Conservation (phyloP, 495 filamentous ascomycete species). For the Tricharina praecox region DNA sequence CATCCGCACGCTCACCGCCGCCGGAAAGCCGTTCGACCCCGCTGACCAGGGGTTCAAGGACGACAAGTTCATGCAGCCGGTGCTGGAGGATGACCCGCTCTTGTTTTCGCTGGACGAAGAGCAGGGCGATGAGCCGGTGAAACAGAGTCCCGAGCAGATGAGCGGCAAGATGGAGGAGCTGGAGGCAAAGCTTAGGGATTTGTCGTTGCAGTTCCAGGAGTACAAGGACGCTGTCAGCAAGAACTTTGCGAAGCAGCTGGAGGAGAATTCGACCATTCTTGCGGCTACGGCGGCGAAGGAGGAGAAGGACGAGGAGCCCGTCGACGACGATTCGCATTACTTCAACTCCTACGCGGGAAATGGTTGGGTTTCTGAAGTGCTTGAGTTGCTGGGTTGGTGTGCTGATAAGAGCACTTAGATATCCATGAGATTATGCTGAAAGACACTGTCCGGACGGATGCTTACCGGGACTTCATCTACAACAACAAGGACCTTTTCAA, state of each 20-base stretch:
- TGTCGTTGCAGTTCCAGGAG: slow-evolving; percentile 50
- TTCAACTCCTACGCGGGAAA: slow-evolving; percentile 70
- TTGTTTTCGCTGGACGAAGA: slow-evolving; percentile 66
- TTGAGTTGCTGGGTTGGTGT: background rate
- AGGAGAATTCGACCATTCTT: slow-evolving; percentile 25
- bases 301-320: slow-evolving; percentile 27
- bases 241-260: slow-evolving; percentile 42
- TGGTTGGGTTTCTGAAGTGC: slow-evolving; percentile 31
- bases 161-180: slow-evolving; percentile 45
- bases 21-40: slow-evolving; percentile 5
- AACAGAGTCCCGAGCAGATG: too few species aligned
- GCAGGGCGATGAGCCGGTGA: slow-evolving; percentile 30
- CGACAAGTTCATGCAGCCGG: slow-evolving; percentile 63
- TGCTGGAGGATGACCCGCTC: slow-evolving; percentile 77
- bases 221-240: slow-evolving; percentile 49
- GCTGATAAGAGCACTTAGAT: slow-evolving; percentile 31
- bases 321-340: slow-evolving; percentile 49
- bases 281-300: slow-evolving; percentile 1
- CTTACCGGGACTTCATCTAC: slow-evolving; percentile 55
- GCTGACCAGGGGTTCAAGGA: slow-evolving; percentile 38
- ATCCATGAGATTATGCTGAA: slow-evolving; percentile 92
- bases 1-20: slow-evolving; percentile 33
- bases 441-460: slow-evolving; percentile 47
- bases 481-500: slow-evolving; percentile 81
- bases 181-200: slow-evolving; percentile 46